Percentiles rank a stretch among this genome's conserved stretches.
These are phyloP conservation scores for Lactifluus volemus DNA, from an alignment of 768 basidiomycete species.

Conservation along the genomic window DNA sequence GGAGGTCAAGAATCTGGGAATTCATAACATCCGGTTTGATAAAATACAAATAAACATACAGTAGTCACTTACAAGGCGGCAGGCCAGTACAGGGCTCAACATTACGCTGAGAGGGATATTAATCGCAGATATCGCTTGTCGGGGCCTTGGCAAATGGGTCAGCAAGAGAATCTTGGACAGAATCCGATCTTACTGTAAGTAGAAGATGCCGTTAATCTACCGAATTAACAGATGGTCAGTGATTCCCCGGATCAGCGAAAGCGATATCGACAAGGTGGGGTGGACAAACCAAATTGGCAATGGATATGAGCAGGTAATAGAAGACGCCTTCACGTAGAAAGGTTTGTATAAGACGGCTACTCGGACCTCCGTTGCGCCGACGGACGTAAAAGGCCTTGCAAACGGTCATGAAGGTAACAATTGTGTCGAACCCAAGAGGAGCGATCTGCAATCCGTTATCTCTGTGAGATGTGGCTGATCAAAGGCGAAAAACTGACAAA, in stretches of 20 bases:
- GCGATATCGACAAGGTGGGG: neutral
- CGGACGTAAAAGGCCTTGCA: constrained; percentile 73
- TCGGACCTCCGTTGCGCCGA: constrained; percentile 64
- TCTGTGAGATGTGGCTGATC: neutral
- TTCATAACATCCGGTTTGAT: neutral
- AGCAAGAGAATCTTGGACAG: constrained; percentile 11
- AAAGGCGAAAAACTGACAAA: constrained; percentile 18
- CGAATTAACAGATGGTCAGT: neutral
- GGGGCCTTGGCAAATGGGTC: constrained; percentile 41
- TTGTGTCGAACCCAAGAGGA: constrained; percentile 71
- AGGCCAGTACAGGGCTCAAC: constrained; percentile 72
- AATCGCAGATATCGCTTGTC: constrained; percentile 74
- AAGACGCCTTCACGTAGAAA: constrained; percentile 82
- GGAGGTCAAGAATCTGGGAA: constrained; percentile 68
- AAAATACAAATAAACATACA: neutral
- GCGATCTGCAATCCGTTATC: constrained; percentile 45
- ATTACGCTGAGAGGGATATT: constrained; percentile 81
- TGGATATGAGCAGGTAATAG: constrained; percentile 80
- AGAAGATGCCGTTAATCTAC: constrained; percentile 74
- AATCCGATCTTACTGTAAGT: constrained; percentile 56
- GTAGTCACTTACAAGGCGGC: constrained; percentile 48
- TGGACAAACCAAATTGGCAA: constrained; percentile 57
- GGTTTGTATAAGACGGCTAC: constrained; percentile 73
- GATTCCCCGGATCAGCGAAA: constrained; percentile 1
- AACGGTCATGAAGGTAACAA: constrained; percentile 74